Percentiles rank a stretch among this genome's conserved stretches.
Conservation (phyloP, 2,329 filamentous ascomycete species). For the Emmonsiellopsis sp. region DNA sequence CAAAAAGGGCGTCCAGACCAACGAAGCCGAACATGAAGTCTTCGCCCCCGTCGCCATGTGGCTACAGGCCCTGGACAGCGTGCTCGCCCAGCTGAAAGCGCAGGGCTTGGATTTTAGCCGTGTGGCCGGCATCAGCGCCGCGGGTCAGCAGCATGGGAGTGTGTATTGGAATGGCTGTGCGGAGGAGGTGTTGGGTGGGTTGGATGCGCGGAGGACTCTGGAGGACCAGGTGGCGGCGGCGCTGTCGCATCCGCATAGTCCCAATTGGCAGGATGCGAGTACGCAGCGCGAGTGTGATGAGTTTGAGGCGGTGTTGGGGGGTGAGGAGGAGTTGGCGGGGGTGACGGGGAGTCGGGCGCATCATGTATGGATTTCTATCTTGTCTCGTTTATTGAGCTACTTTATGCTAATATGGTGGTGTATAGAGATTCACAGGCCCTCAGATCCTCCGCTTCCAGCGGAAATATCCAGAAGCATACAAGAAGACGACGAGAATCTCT, state of each 20-base stretch:
- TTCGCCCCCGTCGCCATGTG: conserved; percentile 90
- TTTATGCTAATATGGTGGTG: conserved; percentile 2
- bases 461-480: conserved; percentile 73
- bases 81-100: conserved; percentile 62
- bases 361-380: conserved; percentile 55
- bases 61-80: conserved; percentile 84
- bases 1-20: conserved; percentile 77
- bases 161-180: conserved; percentile 80
- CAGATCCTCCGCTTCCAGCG: conserved; percentile 85
- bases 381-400: neutral
- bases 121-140: conserved; percentile 76
- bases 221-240: conserved; percentile 63
- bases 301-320: conserved; percentile 67
- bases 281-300: conserved; percentile 85
- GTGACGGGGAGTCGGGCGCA: conserved; percentile 88
- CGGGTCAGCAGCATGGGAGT: conserved; percentile 95
- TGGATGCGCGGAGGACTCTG: conserved; percentile 55
- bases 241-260: conserved; percentile 77
- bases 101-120: conserved; percentile 63
- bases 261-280: conserved; percentile 97
- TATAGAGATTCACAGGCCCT: conserved; percentile 85
- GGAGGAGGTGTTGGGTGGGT: conserved; percentile 50
- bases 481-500: conserved; percentile 72
- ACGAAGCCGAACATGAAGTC: conserved; percentile 76
- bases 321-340: conserved; percentile 59